phyloP scores from a whole-genome alignment of 352 stramenopile species.

The Phytophthora tubulina region DNA sequence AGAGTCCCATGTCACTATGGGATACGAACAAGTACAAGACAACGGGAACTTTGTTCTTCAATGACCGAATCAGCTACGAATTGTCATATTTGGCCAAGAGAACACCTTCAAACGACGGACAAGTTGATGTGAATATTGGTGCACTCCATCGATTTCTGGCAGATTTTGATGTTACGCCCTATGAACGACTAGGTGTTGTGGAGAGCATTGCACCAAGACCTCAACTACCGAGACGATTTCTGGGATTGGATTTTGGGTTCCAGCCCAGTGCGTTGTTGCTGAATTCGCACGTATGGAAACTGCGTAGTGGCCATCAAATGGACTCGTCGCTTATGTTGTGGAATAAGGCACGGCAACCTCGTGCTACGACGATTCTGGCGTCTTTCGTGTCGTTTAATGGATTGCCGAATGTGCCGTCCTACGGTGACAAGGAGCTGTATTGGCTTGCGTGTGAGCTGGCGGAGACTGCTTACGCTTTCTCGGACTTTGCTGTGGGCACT shows the following conservation, averaged over 20 bases:
- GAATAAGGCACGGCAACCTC: slow-evolving; percentile 49
- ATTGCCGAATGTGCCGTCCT: slow-evolving; percentile 33
- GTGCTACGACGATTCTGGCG: slow-evolving; percentile 54
- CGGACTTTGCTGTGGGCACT: slow-evolving; percentile 43
- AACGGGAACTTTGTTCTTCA: slow-evolving; percentile 66
- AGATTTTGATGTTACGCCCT: slow-evolving; percentile 48
- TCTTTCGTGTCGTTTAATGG: slow-evolving; percentile 50
- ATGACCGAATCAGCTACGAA: slow-evolving; percentile 63
- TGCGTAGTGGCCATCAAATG: slow-evolving; percentile 58
- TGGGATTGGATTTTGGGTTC: slow-evolving; percentile 40
- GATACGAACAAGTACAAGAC: slow-evolving; percentile 38
- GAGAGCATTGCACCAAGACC: not conserved
- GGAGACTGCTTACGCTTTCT: slow-evolving; percentile 61
- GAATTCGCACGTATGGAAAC: slow-evolving; percentile 44
- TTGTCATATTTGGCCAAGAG: slow-evolving; percentile 40
- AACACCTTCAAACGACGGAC: not conserved
- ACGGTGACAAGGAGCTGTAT: slow-evolving; percentile 69
- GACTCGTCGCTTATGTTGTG: slow-evolving; percentile 64
- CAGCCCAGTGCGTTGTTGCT: slow-evolving; percentile 46
- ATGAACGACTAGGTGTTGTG: slow-evolving; percentile 15
- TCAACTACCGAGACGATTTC: not conserved
- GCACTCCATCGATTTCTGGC: slow-evolving; percentile 52
- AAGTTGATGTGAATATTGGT: slow-evolving; percentile 15
- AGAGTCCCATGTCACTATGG: slow-evolving; percentile 51
- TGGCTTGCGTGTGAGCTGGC: slow-evolving; percentile 61